A percentile compares a stretch with the other conserved stretches of the same genome.
phyloP scores from a whole-genome alignment of 139 green algal species.

The Coelastrella sp. region DNA sequence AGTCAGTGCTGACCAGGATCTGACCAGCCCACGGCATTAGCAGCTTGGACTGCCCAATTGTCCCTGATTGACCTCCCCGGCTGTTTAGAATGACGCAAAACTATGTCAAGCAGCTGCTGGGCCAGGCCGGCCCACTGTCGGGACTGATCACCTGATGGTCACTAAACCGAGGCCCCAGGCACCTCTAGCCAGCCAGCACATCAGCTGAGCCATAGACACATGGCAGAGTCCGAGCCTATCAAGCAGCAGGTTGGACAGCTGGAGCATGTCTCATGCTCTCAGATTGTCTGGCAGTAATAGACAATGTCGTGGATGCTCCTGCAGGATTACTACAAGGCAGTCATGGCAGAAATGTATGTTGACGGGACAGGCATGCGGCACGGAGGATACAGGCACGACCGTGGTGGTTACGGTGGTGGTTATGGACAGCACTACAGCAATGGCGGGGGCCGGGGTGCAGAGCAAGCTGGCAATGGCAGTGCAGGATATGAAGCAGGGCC shows the following conservation, averaged over 20 bases:
- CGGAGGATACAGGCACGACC: neutral
- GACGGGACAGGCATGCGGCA: constrained; percentile 51
- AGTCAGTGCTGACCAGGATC: neutral
- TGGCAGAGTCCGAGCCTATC: no score
- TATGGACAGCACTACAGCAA: constrained; percentile 15
- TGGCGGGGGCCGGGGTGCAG: constrained; percentile 31
- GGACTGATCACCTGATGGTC: no score
- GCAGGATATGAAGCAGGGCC: constrained; percentile 42
- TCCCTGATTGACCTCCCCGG: no score
- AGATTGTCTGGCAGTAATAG: neutral
- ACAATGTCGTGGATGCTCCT: neutral
- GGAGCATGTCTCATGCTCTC: neutral
- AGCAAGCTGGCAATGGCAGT: constrained; percentile 27
- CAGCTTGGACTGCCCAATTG: no score
- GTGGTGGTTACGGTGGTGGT: neutral
- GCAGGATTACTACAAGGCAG: constrained; percentile 82
- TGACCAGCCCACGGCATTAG: neutral
- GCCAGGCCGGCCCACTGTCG: no score
- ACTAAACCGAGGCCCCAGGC: no score
- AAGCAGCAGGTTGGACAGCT: no score
- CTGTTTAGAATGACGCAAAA: no score
- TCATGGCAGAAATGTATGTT: constrained; percentile 66
- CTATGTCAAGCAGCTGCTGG: no score
- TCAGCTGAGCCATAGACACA: no score
- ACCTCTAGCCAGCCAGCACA: no score